phyloP scores from a whole-genome alignment of 805 yeast genomes.

The Monosporozyma siamensis region DNA sequence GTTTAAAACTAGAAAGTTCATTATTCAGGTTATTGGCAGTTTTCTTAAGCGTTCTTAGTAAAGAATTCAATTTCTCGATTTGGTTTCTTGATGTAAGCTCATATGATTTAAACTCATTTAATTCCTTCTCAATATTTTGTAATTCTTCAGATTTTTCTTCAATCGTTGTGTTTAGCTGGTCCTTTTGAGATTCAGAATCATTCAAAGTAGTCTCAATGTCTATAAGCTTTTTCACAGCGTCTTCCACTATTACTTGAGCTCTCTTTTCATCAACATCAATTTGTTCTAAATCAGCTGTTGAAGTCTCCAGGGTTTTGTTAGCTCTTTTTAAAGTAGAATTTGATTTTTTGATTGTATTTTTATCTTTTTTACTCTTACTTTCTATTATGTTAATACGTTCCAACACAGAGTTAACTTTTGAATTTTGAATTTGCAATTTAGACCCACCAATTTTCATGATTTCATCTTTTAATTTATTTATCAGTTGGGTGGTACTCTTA shows the following conservation, averaged over 20 bases:
- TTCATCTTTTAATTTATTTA: slow-evolving; percentile 56
- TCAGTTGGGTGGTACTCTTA: slow-evolving; percentile 40
- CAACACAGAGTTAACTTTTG: slow-evolving; percentile 67
- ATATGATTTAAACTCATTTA: slow-evolving; percentile 49
- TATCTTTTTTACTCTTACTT: slow-evolving; percentile 49
- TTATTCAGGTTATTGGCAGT: slow-evolving; percentile 33
- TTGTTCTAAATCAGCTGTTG: slow-evolving; percentile 40
- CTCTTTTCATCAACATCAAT: slow-evolving; percentile 28
- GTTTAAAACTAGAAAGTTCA: slow-evolving; percentile 36
- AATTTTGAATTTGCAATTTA: slow-evolving; percentile 63
- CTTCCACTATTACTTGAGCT: slow-evolving; percentile 24
- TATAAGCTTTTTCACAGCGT: slow-evolving; percentile 30
- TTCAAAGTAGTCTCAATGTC: slow-evolving; percentile 25
- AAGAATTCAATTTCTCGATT: slow-evolving; percentile 45
- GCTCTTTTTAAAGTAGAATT: slow-evolving; percentile 55
- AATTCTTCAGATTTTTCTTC: slow-evolving; percentile 34
- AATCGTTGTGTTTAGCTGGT: slow-evolving; percentile 32
- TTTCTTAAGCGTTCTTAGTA: slow-evolving; percentile 32
- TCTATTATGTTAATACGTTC: slow-evolving; percentile 54
- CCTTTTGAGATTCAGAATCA: slow-evolving; percentile 36
- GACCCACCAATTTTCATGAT: slow-evolving; percentile 92
- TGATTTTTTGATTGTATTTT: slow-evolving; percentile 47
- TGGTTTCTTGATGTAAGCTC: slow-evolving; percentile 61
- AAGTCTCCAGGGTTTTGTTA: slow-evolving; percentile 37
- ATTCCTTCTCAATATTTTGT: slow-evolving; percentile 34